phyloP scores from a whole-genome alignment of 2,329 filamentous ascomycete species.

The Penicillium sclerotigenum region DNA sequence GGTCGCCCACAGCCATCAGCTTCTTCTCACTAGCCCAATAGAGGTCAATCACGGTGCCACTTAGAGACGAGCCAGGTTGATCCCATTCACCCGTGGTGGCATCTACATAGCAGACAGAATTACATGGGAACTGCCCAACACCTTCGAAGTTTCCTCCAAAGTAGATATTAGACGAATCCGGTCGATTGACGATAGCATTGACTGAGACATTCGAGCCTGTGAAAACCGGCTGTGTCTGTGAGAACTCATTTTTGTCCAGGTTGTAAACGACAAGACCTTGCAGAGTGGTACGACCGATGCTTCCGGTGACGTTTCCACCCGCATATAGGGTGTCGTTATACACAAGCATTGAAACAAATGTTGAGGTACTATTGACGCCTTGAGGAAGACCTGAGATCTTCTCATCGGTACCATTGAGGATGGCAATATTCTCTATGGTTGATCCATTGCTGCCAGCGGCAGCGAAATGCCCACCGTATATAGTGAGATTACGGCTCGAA shows the following conservation, averaged over 20 bases:
- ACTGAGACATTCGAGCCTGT: constrained; percentile 69
- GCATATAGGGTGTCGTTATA: constrained; percentile 70
- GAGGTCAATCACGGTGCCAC: constrained; percentile 68
- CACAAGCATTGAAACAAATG: constrained; percentile 68
- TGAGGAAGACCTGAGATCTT: constrained; percentile 64
- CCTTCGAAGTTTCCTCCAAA: constrained; percentile 81
- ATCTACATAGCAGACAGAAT: constrained; percentile 76
- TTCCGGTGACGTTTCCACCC: constrained; percentile 74
- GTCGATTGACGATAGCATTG: constrained; percentile 70
- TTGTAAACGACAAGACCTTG: constrained; percentile 79
- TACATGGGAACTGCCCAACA: constrained; percentile 79
- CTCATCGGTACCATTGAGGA: constrained; percentile 75
- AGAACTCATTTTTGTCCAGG: constrained; percentile 61
- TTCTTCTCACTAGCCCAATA: constrained; percentile 71
- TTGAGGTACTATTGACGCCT: constrained; percentile 67
- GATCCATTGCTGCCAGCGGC: constrained; percentile 67
- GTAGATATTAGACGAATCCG: constrained; percentile 70
- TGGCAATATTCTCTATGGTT: constrained; percentile 71
- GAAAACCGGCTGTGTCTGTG: constrained; percentile 68
- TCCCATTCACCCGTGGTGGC: constrained; percentile 71
- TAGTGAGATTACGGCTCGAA: constrained; percentile 72
- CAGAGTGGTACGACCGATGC: constrained; percentile 59
- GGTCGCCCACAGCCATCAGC: constrained; percentile 73
- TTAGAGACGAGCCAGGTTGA: constrained; percentile 68
- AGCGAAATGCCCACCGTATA: constrained; percentile 83